phyloP scores from a whole-genome alignment of 495 filamentous ascomycete genomes.

The Xylaria bambusicola region DNA sequence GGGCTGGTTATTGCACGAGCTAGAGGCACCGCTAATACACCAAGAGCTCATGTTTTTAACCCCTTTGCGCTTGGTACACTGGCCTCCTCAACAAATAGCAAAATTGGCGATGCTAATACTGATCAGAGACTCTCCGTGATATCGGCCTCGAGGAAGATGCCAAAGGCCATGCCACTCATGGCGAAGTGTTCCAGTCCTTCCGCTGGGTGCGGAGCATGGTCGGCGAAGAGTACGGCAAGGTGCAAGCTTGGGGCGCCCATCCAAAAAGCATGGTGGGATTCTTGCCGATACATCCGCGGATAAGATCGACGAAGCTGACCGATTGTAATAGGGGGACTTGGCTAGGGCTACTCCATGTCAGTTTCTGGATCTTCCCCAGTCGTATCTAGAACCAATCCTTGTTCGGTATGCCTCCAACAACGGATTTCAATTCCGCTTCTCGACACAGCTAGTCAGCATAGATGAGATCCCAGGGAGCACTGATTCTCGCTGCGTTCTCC shows the following conservation, averaged over 20 bases:
- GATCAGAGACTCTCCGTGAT: constrained; percentile 56
- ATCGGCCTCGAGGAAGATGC: constrained; percentile 55
- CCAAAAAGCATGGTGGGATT: constrained; percentile 40
- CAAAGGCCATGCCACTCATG: constrained; percentile 37
- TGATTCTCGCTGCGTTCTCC: constrained; percentile 38
- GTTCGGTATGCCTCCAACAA: constrained; percentile 39
- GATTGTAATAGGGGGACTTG: constrained; percentile 6
- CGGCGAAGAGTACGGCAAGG: constrained; percentile 56
- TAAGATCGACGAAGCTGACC: constrained; percentile 32
- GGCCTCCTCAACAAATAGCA: neutral
- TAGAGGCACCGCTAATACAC: constrained; percentile 51
- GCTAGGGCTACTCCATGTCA: constrained; percentile 33
- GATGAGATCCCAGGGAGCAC: constrained; percentile 24
- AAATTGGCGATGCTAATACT: neutral
- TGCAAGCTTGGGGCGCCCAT: constrained; percentile 55
- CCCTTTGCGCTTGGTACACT: constrained; percentile 46
- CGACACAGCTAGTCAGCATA: constrained; percentile 37
- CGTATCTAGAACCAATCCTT: constrained; percentile 46
- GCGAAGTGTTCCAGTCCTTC: constrained; percentile 49
- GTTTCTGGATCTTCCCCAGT: constrained; percentile 49
- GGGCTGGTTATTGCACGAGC: constrained; percentile 51
- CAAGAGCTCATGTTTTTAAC: constrained; percentile 58
- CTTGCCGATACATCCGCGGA: neutral
- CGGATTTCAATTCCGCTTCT: constrained; percentile 44
- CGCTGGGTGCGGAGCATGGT: constrained; percentile 57